Base-by-base conservation (phyloP, 140 eudicot species). In the Erigeron philadelphicus region DNA sequence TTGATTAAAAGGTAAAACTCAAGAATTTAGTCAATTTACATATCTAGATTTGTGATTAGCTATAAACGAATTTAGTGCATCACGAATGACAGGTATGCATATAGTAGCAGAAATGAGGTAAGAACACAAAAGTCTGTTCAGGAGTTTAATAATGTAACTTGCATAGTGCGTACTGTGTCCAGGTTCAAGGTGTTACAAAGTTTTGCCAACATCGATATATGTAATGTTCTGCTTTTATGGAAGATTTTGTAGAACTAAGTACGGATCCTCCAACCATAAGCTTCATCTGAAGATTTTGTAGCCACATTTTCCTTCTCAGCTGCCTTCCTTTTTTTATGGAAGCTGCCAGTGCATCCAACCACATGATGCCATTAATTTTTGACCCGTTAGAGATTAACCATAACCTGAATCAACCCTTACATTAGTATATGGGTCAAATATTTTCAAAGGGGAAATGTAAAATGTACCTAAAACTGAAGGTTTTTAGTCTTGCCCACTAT, bases 291-390 rank as follows among this genome's bases (percentile, higher is more conserved):
- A 80, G 73, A 69, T 83, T 87, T 67, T 87, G 94, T 75, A 90
- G 66, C 97, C 95, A 87, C 93, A 87, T 87, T 67, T 83, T 81
- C 55, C 93, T 72, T 47, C 93, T 75, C 64, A 87, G 83, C 44
- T 83, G 85, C 77, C 97, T 81, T 50, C 62, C n/a, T n/a, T n/a
- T 87, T 95, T 71, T 86, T 77, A 66, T 90, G 97, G 78, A 90
- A 90, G 79, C 87, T 87, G 80, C 85, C 88, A 90, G 94, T 90
- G 86, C 69, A 63, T n/a, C 58, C 61, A 44, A 63, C 21, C 7
- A 31, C 15, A 48, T 44, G n/a, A 72, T 18, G 63, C 43, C 68
- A 11, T 13, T 35, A n/a, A 4, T 11, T 31, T 12, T 48, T 48
- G 13, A 55, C 44, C 18, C 9, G 45, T 70, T 7, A 45, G 31